Percentiles rank a stretch among this genome's conserved stretches.
Conservation (phyloP, 2,329 filamentous ascomycete species). For the Drechmeria coniospora region DNA sequence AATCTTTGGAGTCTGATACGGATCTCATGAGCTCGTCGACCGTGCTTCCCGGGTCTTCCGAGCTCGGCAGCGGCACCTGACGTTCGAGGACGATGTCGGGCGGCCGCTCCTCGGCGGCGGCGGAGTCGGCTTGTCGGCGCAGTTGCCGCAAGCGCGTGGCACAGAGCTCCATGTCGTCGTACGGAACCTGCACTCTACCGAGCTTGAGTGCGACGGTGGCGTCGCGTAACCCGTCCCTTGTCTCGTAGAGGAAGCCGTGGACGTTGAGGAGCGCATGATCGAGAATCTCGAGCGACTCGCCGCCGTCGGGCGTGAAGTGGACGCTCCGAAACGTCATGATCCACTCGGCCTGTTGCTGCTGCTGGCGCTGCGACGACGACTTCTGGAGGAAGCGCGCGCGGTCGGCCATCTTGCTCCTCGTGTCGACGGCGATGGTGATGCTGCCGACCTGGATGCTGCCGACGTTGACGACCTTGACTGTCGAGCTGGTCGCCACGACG, state of each 20-base stretch:
- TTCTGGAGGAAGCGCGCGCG: constrained; percentile 71
- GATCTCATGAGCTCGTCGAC: constrained; percentile 60
- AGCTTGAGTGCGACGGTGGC: constrained; percentile 82
- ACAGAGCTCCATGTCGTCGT: constrained; percentile 65
- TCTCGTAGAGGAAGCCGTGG: constrained; percentile 76
- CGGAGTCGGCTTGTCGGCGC: constrained; percentile 18
- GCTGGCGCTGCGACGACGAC: constrained; percentile 40
- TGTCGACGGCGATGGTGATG: constrained; percentile 78
- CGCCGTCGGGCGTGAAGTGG: constrained; percentile 72
- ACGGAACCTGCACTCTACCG: constrained; percentile 77
- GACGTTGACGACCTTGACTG: constrained; percentile 61
- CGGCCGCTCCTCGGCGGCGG: constrained; percentile 24
- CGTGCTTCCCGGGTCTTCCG: constrained; percentile 48
- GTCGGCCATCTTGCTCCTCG: constrained; percentile 79
- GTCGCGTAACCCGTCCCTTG: constrained; percentile 76
- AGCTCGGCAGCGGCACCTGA: constrained; percentile 62
- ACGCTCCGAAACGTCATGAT: constrained; percentile 75
- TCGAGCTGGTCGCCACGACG: constrained; percentile 67
- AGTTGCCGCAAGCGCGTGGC: constrained; percentile 37
- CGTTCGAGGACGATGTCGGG: constrained; percentile 52
- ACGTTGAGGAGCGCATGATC: constrained; percentile 82
- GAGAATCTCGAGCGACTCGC: constrained; percentile 72
- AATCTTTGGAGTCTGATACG: constrained; percentile 84
- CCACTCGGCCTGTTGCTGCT: constrained; percentile 69
- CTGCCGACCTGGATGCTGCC: constrained; percentile 75